Evolutionary conservation across 2,329 filamentous ascomycete genomes (phyloP).

Genomic region (Pseudogymnoascus sp.): DNA sequence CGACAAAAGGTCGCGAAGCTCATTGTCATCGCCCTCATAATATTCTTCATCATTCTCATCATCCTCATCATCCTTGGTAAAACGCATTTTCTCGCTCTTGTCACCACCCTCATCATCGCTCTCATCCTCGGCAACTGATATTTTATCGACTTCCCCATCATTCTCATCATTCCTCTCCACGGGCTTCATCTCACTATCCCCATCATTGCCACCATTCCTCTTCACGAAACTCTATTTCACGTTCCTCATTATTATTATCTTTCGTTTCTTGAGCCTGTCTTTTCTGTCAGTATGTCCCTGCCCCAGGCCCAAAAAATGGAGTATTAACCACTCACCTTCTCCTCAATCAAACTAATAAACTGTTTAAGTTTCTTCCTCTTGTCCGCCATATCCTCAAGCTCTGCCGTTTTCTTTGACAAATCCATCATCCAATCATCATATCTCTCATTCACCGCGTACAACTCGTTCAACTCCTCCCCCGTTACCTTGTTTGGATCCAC

Average conservation of each 20-base stretch:
- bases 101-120: not conserved
- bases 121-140: not conserved
- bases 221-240: not conserved
- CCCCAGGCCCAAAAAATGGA: not conserved
- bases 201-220: not conserved
- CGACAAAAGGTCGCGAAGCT: constrained; percentile 13
- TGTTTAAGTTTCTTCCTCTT: not conserved
- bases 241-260: not conserved
- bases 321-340: not conserved
- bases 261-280: not conserved
- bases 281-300: not conserved
- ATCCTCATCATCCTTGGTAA: not conserved
- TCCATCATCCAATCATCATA: not conserved
- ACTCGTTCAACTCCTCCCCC: not conserved
- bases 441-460: not conserved
- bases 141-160: not conserved
- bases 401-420: not conserved
- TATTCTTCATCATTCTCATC: not conserved
- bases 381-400: not conserved
- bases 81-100: not conserved
- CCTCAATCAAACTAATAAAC: not conserved
- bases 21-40: constrained; percentile 12
- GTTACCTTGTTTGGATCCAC: not conserved
- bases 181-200: not conserved
- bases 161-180: not conserved